These are phyloP conservation scores for Candida adriatica DNA, from an alignment of 805 yeast species.

Conservation along the genomic window DNA sequence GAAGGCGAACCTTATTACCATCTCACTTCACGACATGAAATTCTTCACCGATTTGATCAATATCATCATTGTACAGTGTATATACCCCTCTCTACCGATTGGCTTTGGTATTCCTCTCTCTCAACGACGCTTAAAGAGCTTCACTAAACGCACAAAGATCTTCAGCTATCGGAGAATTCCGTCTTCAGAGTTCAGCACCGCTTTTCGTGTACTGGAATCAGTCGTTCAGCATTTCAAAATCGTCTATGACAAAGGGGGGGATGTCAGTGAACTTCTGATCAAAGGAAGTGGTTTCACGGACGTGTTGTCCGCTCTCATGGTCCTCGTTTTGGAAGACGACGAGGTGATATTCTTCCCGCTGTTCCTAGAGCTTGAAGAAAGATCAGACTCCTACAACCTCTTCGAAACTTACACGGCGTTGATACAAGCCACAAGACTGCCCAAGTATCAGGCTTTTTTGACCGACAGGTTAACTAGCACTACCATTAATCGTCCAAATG, in stretches of 20 bases:
- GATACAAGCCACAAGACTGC: constrained; percentile 40
- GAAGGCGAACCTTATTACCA: constrained; percentile 34
- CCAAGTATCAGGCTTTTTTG: constrained; percentile 40
- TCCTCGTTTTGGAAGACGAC: constrained; percentile 29
- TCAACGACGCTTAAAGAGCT: constrained; percentile 48
- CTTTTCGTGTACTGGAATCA: constrained; percentile 2
- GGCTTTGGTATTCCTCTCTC: constrained; percentile 60
- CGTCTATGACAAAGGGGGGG: constrained; percentile 23
- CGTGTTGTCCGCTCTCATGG: constrained; percentile 41
- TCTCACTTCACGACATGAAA: constrained; percentile 83
- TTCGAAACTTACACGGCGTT: constrained; percentile 54
- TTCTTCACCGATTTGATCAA: constrained; percentile 59
- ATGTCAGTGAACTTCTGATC: constrained; percentile 38
- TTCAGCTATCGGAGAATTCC: constrained; percentile 15
- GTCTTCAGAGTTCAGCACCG: background rate
- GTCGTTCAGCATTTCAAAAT: constrained; percentile 19
- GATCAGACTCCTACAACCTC: constrained; percentile 63
- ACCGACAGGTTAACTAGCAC: constrained; percentile 44
- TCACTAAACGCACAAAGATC: constrained; percentile 24
- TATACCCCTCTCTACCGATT: constrained; percentile 53
- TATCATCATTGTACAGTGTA: constrained; percentile 60
- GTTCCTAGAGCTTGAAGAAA: constrained; percentile 29
- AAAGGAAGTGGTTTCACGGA: constrained; percentile 68
- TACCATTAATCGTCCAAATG: constrained; percentile 56
- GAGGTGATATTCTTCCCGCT: background rate